These are phyloP conservation scores for Pseudevernia furfuracea DNA, from an alignment of 495 filamentous ascomycete genomes.

Conservation along the genomic window DNA sequence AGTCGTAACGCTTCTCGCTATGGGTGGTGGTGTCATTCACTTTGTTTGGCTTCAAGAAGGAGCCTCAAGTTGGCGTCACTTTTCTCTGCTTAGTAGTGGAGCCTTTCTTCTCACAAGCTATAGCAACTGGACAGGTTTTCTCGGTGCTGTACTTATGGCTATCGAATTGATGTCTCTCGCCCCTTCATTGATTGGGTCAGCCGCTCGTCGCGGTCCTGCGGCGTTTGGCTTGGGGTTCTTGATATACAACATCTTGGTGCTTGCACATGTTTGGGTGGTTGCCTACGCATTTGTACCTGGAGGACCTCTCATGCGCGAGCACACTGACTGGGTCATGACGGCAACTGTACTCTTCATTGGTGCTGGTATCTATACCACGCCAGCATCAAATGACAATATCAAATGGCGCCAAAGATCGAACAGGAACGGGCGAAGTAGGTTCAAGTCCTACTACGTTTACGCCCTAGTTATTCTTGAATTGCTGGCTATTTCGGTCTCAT, in stretches of 20 bases:
- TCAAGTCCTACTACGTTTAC: constrained; percentile 65
- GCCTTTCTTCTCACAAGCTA: constrained; percentile 74
- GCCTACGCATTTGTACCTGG: constrained; percentile 99
- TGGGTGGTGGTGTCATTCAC: constrained; percentile 74
- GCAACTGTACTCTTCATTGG: constrained; percentile 78
- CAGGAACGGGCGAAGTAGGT: constrained; percentile 45
- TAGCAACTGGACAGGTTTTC: constrained; percentile 82
- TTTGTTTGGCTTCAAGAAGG: constrained; percentile 65
- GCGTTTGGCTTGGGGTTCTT: constrained; percentile 81
- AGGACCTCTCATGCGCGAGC: constrained; percentile 85
- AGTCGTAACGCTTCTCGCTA: constrained; percentile 71
- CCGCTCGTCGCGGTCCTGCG: constrained; percentile 65
- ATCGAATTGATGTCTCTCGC: constrained; percentile 77
- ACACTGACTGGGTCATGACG: constrained; percentile 90
- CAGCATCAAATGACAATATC: constrained; percentile 31
- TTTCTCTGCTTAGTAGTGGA: constrained; percentile 66
- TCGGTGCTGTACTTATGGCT: constrained; percentile 68
- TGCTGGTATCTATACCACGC: constrained; percentile 71
- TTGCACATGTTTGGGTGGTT: constrained; percentile 97
- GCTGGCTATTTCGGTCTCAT: constrained; percentile 70
- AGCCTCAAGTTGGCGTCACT: constrained; percentile 74
- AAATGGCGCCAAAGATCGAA: constrained; percentile 16
- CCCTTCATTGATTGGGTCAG: constrained; percentile 65
- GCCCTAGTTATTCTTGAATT: constrained; percentile 66
- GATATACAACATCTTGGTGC: constrained; percentile 80